Evolutionary conservation across 306 rosid genomes (phyloP), one percentile per base, ranked within the genome.

Genomic region (Oxytropis ochrocephala): DNA sequence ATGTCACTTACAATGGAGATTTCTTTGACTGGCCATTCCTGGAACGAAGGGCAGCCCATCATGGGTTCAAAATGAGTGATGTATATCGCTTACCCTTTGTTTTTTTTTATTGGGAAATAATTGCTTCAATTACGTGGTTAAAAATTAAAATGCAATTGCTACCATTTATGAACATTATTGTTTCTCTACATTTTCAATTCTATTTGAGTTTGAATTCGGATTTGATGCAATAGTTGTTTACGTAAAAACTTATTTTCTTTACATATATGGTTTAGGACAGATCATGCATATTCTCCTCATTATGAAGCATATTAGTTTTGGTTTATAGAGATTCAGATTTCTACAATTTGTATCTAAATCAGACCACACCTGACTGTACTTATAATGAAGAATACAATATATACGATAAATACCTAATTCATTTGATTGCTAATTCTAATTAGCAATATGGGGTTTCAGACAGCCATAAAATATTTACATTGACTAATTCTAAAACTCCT

Each of bases 21-120:
- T 94, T 69, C 82, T 94, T 94, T 59, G 98, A 94, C 74, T 94
- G 98, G 97, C 98, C 97, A 68, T 94, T 94, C 85, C 52, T 94
- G 83, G 98, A 94, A 78, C 82, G 80, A 63, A 86, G 98, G 87
- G 97, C 98, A 58, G 74, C 85, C 10, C 83, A 82, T 87, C 96
- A 86, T 68, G 98, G 98, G 51, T 48, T 88, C 3, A 90, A 88
- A 87, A 87, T 94, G 89, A 79, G 82, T 80, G 97, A 90, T 82
- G 98, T 90, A 87, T 68, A 88, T 69, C 56, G 64, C 44, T 74
- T 69, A 35, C 71, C 8, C 21, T 72, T 39, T 63, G n/a, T 9
- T 67, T 8, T 52, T 62, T 13, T 49, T 66, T 75, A 29, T 17
- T 38, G 29, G 72, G 35, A 63, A 33, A 46, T 70, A 69, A 36